phyloP scores from a whole-genome alignment of 768 basidiomycete species.

The Boletus subcaerulescens region DNA sequence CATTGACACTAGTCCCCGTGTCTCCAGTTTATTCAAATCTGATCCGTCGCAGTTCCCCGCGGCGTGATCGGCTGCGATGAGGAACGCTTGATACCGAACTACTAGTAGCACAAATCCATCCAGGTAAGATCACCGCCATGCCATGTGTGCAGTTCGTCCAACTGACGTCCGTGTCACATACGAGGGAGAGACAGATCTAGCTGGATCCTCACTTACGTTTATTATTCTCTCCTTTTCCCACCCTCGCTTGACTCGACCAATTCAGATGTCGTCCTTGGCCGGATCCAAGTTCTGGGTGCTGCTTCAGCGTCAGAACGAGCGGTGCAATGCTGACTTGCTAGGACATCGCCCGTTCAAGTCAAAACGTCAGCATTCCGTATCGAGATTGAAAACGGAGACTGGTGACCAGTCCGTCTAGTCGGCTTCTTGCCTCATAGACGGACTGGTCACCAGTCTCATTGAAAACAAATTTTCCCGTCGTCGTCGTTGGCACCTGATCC shows the following conservation, averaged over 20 bases:
- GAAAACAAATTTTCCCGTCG: too few relatives aligned
- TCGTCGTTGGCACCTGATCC: too few relatives aligned
- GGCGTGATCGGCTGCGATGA: neutral
- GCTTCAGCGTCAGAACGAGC: neutral
- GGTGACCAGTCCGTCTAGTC: too few relatives aligned
- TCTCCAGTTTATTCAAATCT: constrained; percentile 2
- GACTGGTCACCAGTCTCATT: too few relatives aligned
- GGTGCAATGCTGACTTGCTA: neutral
- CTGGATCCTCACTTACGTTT: constrained; percentile 4
- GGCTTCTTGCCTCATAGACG: too few relatives aligned
- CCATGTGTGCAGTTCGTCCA: neutral
- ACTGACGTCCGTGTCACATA: constrained; percentile 4
- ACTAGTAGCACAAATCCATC: neutral
- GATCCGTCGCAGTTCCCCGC: constrained; percentile 3
- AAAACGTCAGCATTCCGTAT: neutral
- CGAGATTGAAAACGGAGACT: neutral
- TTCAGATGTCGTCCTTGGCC: neutral
- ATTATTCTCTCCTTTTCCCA: neutral
- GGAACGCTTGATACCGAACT: neutral
- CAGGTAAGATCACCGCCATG: too few relatives aligned
- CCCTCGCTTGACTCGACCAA: neutral
- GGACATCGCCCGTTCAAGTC: neutral
- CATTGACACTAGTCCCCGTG: constrained; percentile 6
- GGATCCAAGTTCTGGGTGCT: neutral
- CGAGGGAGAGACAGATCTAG: neutral